phyloP scores from a whole-genome alignment of 2,329 filamentous ascomycete species.

The Fusarium sp. region DNA sequence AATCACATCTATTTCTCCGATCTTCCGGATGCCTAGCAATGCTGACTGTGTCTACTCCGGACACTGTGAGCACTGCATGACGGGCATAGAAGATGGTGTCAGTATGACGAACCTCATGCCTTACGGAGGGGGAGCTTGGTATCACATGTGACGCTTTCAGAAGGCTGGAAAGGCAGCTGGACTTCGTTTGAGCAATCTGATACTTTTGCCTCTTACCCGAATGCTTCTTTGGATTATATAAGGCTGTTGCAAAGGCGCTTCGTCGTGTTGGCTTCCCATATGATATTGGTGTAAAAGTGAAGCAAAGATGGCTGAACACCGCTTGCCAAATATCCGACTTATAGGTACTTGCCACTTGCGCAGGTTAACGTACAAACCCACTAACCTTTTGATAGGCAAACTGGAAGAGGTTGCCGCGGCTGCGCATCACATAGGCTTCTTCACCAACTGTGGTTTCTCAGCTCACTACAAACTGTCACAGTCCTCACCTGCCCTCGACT shows the following conservation, averaged over 20 bases:
- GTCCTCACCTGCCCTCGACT: background rate
- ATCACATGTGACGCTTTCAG: background rate
- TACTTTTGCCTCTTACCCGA: too few species aligned
- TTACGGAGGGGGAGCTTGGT: background rate
- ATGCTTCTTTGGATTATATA: too few species aligned
- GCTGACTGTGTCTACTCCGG: background rate
- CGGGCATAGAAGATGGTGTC: background rate
- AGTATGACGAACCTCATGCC: background rate
- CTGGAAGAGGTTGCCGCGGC: constrained; percentile 4
- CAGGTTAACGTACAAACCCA: accelerated
- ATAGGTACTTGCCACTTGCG: background rate
- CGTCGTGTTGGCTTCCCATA: background rate
- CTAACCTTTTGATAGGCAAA: background rate
- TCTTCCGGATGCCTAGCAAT: background rate
- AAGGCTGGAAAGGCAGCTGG: too few species aligned
- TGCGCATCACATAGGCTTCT: constrained; percentile 8
- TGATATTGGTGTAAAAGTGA: background rate
- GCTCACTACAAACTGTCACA: background rate
- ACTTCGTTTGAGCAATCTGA: background rate
- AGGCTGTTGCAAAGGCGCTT: too few species aligned
- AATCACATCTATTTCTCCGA: background rate
- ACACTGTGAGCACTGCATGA: background rate
- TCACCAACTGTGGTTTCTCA: constrained; percentile 12
- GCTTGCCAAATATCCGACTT: background rate
- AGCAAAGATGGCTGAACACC: background rate